Evolutionary conservation across 345 rosid species (phyloP), one percentile per base, ranked within the genome.

Genomic region (Psidium guajava): DNA sequence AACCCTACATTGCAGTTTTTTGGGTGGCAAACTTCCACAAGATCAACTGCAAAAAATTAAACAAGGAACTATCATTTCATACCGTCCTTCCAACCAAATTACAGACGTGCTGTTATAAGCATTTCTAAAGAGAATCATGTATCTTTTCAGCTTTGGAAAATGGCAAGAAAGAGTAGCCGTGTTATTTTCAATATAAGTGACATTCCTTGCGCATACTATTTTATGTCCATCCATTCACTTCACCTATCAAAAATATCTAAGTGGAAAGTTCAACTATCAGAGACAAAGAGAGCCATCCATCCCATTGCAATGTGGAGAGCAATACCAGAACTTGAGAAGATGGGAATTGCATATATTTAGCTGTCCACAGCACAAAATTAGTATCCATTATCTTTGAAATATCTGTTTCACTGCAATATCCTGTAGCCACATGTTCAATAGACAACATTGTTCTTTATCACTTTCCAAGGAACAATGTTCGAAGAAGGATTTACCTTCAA

Each of bases 11-110:
- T 95, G 91, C 93, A 95, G 74, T 96, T 92, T 22, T 95, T 93
- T 27, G 95, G 98, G 91, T 94, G 97, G 89, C 98, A 96, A 86
- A 93, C 97, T 90, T 95, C 99, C 81, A 91, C 93, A n/a, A 96
- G 96, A 92, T 95, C 97, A 86, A 91, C 98, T 95, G 95, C 88
- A 87, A 88, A 84, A 42, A 25, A 51, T 77, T 61, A 32, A 54
- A 21, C 28, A 7, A 64, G 77, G 42, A 59, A 83, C n/a, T 22
- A 8, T 56, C 73, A 25, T 49, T 16, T 6, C 32, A 51, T 10
- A 28, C 42, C 50, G 42, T 51, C 54, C 25, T 22, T 51, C 61
- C 25, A 5, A 52, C 36, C 12, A 82, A 50, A 54, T 50, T n/a
- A 52, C 18, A 51, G 52, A 51, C 0, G 25, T 51, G 42, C 32